phyloP scores from a whole-genome alignment of 2,329 filamentous ascomycete species.

The Neonectria faginata region DNA sequence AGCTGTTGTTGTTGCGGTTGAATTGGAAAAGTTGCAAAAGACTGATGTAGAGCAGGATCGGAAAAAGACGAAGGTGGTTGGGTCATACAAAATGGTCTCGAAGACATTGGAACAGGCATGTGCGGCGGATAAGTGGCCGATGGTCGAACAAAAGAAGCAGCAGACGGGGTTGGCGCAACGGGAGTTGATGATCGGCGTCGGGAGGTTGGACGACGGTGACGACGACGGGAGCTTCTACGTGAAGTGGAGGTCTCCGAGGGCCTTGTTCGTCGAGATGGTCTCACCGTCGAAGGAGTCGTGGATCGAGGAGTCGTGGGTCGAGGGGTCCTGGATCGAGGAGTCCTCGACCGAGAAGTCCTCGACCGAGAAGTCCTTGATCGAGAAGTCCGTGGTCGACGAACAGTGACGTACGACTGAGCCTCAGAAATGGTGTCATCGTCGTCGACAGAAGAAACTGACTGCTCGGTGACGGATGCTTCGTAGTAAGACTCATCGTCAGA shows the following conservation, averaged over 20 bases:
- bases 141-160: slow-evolving; percentile 37
- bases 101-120: slow-evolving; percentile 32
- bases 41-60: slow-evolving; percentile 29
- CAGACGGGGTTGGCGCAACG: slow-evolving; percentile 15
- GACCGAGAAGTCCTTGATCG: background rate
- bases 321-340: background rate
- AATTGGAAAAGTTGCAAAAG: slow-evolving; percentile 23
- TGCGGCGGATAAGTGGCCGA: slow-evolving; percentile 36
- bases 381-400: slow-evolving; percentile 10
- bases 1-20: slow-evolving; percentile 36
- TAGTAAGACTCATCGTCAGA: background rate
- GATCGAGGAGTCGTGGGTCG: background rate
- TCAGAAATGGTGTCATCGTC: slow-evolving; percentile 22
- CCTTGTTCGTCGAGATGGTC: background rate
- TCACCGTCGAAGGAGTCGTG: background rate
- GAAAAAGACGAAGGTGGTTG: slow-evolving; percentile 30
- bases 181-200: slow-evolving; percentile 23
- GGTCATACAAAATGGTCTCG: slow-evolving; percentile 34
- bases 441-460: slow-evolving; percentile 11
- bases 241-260: background rate
- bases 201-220: slow-evolving; percentile 13
- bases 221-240: background rate
- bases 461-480: background rate
- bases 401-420: slow-evolving; percentile 12
- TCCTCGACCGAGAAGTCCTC: background rate